Base-by-base conservation (phyloP, 139 green algal genomes). In the Mychonastes homosphaera region DNA sequence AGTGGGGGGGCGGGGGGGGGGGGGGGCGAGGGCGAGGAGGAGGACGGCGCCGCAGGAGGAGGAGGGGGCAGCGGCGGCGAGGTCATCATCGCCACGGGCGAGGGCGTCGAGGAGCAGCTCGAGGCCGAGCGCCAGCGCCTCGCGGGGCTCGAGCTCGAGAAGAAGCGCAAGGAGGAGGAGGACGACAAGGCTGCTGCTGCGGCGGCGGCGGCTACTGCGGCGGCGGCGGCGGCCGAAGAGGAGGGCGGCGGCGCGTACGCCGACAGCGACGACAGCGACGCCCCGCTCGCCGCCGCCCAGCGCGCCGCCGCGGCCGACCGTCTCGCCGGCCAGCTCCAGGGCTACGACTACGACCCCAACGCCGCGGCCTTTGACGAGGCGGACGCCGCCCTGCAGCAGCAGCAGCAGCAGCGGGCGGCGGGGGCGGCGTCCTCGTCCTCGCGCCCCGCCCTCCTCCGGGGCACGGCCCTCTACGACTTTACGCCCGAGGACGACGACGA, bases 401-500 rank as follows among this genome's bases (percentile, higher is more conserved):
- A 24, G 50, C 50, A 45, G 50, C 9, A n/a, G 27, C n/a, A 35
- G 2, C 6, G 46, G 8, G 2, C 19, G 46, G 2, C 33, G 46
- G 46, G 19, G 19, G n/a, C n/a, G n/a, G n/a, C n/a, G n/a, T n/a
- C 8, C 10, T 48, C 41, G 7, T 48, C 41, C 41, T 48, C 41
- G 7, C 41, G 5, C 41, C 41, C 41, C 19, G 19, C 41, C 19
- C 41, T n/a, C 41, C 23, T 53, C 33, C 65, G 64, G 46, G 71
- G 67, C 51, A 27, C 58, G 32, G 54, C 58, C 39, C 45, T 67
- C 19, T 67, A 67, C 21, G 61, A 67, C 8, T 67, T 67, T 24
- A 18, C 19, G 12, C 33, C 61, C 1, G 48, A 67, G 29, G 61
- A 67, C 27, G 61, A 67, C 40, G 61, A 67, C 23, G 61, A 67